Percentiles rank a stretch among this genome's conserved stretches.
phyloP scores from a whole-genome alignment of 2,329 filamentous ascomycete genomes.

The Aurifilum marmelostoma region DNA sequence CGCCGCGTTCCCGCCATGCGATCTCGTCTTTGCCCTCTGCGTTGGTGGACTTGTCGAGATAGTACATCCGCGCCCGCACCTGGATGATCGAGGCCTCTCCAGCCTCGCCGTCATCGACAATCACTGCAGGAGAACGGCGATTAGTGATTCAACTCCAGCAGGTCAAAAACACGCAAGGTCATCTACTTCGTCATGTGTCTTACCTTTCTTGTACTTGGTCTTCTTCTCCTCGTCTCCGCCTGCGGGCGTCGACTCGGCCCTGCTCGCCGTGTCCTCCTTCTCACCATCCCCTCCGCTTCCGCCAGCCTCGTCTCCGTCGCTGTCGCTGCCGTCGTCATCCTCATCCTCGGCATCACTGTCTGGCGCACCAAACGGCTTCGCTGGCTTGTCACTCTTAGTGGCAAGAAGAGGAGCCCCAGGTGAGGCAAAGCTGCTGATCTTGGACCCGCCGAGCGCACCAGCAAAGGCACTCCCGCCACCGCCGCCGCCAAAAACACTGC shows the following conservation, averaged over 20 bases:
- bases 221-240: slow-evolving; percentile 64
- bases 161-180: too few species aligned
- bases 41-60: slow-evolving; percentile 60
- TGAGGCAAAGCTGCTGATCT: slow-evolving; percentile 72
- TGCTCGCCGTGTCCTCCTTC: slow-evolving; percentile 49
- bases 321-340: slow-evolving; percentile 50
- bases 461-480: slow-evolving; percentile 41
- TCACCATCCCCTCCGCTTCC: slow-evolving; percentile 37
- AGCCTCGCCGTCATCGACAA: slow-evolving; percentile 84
- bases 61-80: slow-evolving; percentile 82
- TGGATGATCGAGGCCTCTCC: slow-evolving; percentile 76
- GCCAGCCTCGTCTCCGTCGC: slow-evolving; percentile 52
- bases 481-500: slow-evolving; percentile 51
- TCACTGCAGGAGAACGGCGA: slow-evolving; percentile 48
- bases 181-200: slow-evolving; percentile 36
- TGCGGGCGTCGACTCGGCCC: slow-evolving; percentile 53
- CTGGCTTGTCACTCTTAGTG: slow-evolving; percentile 61
- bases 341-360: slow-evolving; percentile 64
- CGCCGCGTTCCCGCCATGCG: slow-evolving; percentile 88
- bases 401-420: slow-evolving; percentile 48
- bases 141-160: neutral
- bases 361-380: slow-evolving; percentile 77
- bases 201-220: slow-evolving; percentile 70
- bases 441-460: slow-evolving; percentile 44
- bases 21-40: slow-evolving; percentile 47